Conservation (phyloP, 345 rosid species). For the Eucalyptus curtisii region DNA sequence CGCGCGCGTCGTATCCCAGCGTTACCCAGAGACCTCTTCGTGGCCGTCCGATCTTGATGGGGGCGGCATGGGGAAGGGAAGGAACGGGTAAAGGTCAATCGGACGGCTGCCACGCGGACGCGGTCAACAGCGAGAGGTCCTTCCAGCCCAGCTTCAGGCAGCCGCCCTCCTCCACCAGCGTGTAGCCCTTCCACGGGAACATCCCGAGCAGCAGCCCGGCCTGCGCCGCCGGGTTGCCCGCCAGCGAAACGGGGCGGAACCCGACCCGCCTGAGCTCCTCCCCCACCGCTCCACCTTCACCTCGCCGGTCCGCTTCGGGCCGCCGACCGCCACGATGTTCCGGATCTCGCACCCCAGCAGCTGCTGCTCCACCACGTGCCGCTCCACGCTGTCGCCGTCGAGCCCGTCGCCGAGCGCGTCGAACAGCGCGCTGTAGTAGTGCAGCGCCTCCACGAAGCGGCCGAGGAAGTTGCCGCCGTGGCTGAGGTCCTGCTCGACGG, state of each 20-base stretch:
- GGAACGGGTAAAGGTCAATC: constrained; percentile 5
- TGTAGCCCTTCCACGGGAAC: constrained; percentile 95
- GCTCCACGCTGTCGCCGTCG: constrained; percentile 49
- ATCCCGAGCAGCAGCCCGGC: constrained; percentile 78
- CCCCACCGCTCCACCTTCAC: constrained; percentile 71
- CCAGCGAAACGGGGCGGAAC: constrained; percentile 61
- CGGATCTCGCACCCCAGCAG: constrained; percentile 75
- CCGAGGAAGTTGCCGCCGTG: constrained; percentile 65
- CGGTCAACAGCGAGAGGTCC: constrained; percentile 83
- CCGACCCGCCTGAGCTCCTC: constrained; percentile 63
- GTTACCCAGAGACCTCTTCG: background rate
- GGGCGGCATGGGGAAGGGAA: background rate
- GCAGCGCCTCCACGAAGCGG: constrained; percentile 88
- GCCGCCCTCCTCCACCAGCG: constrained; percentile 71
- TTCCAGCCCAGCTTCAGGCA: constrained; percentile 90
- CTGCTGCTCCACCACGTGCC: constrained; percentile 89
- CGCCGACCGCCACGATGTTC: constrained; percentile 75
- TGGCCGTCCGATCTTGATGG: background rate
- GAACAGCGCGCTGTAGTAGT: constrained; percentile 92
- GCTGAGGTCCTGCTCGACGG: constrained; percentile 82
- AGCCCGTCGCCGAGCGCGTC: constrained; percentile 88
- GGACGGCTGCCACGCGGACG: constrained; percentile 85
- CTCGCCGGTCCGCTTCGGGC: constrained; percentile 67
- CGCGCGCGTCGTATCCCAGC: background rate
- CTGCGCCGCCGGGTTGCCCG: constrained; percentile 83